These are phyloP conservation scores for Hypericum perforatum DNA, from an alignment of 345 rosid genomes.

Conservation along the genomic window DNA sequence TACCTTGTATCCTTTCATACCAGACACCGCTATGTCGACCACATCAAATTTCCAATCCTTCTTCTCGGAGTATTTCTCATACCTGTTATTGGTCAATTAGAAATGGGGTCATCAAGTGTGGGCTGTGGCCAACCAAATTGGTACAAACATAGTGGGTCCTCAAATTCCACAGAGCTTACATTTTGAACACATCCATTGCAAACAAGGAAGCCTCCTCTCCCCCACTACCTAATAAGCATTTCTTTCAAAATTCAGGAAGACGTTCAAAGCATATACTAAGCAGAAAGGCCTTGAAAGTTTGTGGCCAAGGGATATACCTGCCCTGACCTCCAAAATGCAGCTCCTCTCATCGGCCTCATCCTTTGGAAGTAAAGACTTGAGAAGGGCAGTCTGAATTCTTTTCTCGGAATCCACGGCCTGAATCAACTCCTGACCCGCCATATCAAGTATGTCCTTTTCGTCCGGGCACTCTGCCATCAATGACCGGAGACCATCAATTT, in stretches of 20 bases:
- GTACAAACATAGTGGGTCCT: not conserved
- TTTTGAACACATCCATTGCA: conserved; percentile 82
- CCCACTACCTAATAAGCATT: conserved; percentile 53
- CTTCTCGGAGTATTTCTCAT: conserved; percentile 83
- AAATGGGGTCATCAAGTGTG: not conserved
- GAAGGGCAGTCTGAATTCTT: conserved; percentile 58
- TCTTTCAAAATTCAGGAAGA: conserved; percentile 13
- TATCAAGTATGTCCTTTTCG: conserved; percentile 70
- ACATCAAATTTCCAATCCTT: conserved; percentile 86
- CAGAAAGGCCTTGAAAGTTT: not conserved
- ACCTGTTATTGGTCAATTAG: conserved; percentile 38
- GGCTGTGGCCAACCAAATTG: not conserved
- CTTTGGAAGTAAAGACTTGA: conserved; percentile 77
- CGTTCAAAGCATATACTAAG: not conserved
- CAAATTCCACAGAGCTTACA: conserved; percentile 38
- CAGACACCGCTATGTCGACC: conserved; percentile 69
- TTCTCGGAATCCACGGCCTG: conserved; percentile 56
- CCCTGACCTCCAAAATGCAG: conserved; percentile 97
- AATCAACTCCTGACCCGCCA: conserved; percentile 60
- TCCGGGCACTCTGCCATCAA: conserved; percentile 52
- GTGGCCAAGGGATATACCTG: conserved; percentile 39
- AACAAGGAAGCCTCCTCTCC: conserved; percentile 98
- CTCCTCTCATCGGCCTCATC: conserved; percentile 98
- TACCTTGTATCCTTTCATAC: conserved; percentile 86
- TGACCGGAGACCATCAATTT: conserved; percentile 59